Base-by-base conservation (phyloP, 768 basidiomycete genomes). In the Cystofilobasidium capitatum region DNA sequence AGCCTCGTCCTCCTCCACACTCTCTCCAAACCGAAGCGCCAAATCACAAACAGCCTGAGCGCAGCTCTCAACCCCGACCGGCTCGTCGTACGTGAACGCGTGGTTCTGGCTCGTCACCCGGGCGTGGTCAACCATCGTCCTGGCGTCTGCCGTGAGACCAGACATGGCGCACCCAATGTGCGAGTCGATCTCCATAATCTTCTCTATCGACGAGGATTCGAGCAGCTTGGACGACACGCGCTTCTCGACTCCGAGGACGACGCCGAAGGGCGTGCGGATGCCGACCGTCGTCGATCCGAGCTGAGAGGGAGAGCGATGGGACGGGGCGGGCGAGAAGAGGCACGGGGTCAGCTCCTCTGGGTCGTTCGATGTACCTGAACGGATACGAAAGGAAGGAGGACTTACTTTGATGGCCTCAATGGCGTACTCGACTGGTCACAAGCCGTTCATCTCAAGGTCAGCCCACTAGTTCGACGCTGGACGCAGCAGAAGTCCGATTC, bases 121-220 rank as follows among this genome's bases (percentile, higher is more conserved):
- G 33, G 96, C 96, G 76, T 99, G 96, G 83, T 99, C 96, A 78
- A 99, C 90, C 89, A 99, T 99, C 58, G 96, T 99, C 70, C 96
- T 85, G 54, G 96, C 94, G 79, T 99, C 96, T 64, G 96, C 94
- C 65, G 91, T 96, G 70, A 99, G 83, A 37, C 81, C 81, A 55
- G 91, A 93, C 93, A 98, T 97, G 66, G 96, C 96, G 73, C 93
- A 97, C 13, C 92, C 96, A 69, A 99, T 85, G 80, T 99, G 96
- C 16, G 78, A 71, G 80, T 98, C 96, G 74, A 99, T 98, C 81
- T 99, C 96, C 94, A 99, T 97, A 76, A 98, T 98, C 82, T 98
- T 98, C 78, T 99, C 94, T 75, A 99, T 92, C 64, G 92, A 93
- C 70, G 84, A 88, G 45, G 91, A 86, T 80, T 97, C 96, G 74